A percentile compares a stretch with the other conserved stretches of the same genome.
These are phyloP conservation scores for Novakomyces olei DNA, from an alignment of 805 yeast species.

Conservation along the genomic window DNA sequence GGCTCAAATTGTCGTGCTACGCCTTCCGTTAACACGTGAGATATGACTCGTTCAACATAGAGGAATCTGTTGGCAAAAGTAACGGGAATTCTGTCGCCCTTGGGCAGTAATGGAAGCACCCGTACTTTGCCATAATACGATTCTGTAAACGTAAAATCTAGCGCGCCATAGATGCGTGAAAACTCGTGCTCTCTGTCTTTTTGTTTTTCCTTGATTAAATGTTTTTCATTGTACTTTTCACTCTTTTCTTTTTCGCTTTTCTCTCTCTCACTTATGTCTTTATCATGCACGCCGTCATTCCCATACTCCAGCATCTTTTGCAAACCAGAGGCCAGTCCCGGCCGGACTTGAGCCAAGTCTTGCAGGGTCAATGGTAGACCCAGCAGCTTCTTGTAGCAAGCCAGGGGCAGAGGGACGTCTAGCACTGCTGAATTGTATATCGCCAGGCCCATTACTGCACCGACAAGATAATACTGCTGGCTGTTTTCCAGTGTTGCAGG, in stretches of 20 bases:
- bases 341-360: slow-evolving; percentile 50
- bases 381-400: slow-evolving; percentile 53
- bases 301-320: slow-evolving; percentile 24
- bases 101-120: slow-evolving; percentile 30
- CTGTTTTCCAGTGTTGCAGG: slow-evolving; percentile 11
- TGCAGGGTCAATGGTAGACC: slow-evolving; percentile 30
- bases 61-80: slow-evolving; percentile 32
- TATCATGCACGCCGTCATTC: slow-evolving; percentile 22
- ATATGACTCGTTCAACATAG: slow-evolving; percentile 42
- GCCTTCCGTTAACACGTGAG: slow-evolving; percentile 35
- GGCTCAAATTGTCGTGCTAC: slow-evolving; percentile 31
- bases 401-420: slow-evolving; percentile 55
- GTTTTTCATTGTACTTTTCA: too few species aligned
- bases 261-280: too few species aligned
- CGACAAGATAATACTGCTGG: slow-evolving; percentile 36
- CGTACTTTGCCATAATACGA: too few species aligned
- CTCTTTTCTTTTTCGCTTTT: too few species aligned
- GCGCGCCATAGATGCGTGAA: too few species aligned
- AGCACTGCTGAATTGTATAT: slow-evolving; percentile 74
- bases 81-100: slow-evolving; percentile 37
- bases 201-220: too few species aligned
- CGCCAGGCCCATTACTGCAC: slow-evolving; percentile 74
- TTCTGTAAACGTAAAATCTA: too few species aligned
- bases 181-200: too few species aligned
- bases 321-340: slow-evolving; percentile 36